Conservation (phyloP, 2,329 filamentous ascomycete species). For the Apiospora hydei region DNA sequence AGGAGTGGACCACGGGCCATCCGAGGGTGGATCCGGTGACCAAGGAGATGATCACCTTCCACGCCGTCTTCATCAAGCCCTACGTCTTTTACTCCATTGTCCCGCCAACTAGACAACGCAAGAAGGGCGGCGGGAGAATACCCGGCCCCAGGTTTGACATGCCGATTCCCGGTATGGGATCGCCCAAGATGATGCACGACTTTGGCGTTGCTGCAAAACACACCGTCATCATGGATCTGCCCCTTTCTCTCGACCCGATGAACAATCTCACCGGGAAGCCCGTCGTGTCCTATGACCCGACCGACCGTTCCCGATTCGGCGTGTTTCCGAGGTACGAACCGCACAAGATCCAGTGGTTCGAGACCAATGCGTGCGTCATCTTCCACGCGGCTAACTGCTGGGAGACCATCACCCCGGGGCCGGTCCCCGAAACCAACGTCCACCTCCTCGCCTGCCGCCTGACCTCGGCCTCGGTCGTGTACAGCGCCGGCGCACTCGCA, state of each 20-base stretch:
- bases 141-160: constrained; percentile 52
- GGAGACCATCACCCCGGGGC: constrained; percentile 56
- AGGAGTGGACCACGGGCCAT: constrained; percentile 75
- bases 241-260: constrained; percentile 68
- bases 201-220: constrained; percentile 71
- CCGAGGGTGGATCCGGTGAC: constrained; percentile 71
- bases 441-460: constrained; percentile 72
- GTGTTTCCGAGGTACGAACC: constrained; percentile 70
- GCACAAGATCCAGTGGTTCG: constrained; percentile 68
- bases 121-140: constrained; percentile 35
- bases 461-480: constrained; percentile 70
- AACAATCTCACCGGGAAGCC: constrained; percentile 64
- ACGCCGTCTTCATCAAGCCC: constrained; percentile 69
- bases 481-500: constrained; percentile 68
- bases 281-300: constrained; percentile 66
- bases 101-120: constrained; percentile 34
- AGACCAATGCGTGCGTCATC: constrained; percentile 72
- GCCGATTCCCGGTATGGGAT: constrained; percentile 65
- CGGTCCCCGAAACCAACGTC: constrained; percentile 49
- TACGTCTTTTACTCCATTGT: constrained; percentile 70
- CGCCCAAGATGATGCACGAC: constrained; percentile 79
- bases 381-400: constrained; percentile 78
- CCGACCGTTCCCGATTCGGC: constrained; percentile 67
- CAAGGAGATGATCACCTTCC: constrained; percentile 72
- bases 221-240: constrained; percentile 74